These are phyloP conservation scores for Stephania japonica DNA, from an alignment of 164 flowering plant species.

Conservation along the genomic window DNA sequence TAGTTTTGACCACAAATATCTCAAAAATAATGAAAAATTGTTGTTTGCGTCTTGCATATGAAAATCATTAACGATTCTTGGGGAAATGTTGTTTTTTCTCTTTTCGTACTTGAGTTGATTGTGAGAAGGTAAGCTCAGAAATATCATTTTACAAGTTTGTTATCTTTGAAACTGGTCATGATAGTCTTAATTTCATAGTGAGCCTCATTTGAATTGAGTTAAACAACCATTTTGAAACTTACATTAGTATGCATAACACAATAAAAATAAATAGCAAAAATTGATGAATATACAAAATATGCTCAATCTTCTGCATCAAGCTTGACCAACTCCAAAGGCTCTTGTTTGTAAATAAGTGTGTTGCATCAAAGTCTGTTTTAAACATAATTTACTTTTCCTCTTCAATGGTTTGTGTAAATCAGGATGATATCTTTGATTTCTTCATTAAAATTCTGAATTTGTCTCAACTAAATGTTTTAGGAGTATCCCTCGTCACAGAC, in stretches of 20 bases:
- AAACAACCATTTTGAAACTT: no score
- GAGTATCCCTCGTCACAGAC: slow-evolving; percentile 59
- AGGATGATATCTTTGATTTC: background rate
- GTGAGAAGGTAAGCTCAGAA: background rate
- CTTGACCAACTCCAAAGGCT: background rate
- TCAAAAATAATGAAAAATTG: background rate
- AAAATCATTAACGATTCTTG: background rate
- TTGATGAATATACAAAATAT: background rate
- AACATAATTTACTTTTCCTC: no score
- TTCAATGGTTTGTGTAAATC: no score
- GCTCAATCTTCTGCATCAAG: background rate
- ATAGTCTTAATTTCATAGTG: background rate
- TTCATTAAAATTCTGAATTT: slow-evolving; percentile 1
- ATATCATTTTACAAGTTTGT: background rate
- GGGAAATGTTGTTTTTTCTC: background rate
- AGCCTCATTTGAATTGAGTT: background rate
- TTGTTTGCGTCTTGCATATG: background rate
- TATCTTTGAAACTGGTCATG: background rate
- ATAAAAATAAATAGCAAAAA: no score
- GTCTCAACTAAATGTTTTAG: slow-evolving; percentile 30
- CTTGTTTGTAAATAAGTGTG: background rate
- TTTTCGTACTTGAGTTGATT: background rate
- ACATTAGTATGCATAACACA: no score
- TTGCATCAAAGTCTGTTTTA: no score
- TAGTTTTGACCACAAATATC: background rate